These are phyloP conservation scores for Phialophora chinensis DNA, from an alignment of 2,329 filamentous ascomycete genomes.

Conservation along the genomic window DNA sequence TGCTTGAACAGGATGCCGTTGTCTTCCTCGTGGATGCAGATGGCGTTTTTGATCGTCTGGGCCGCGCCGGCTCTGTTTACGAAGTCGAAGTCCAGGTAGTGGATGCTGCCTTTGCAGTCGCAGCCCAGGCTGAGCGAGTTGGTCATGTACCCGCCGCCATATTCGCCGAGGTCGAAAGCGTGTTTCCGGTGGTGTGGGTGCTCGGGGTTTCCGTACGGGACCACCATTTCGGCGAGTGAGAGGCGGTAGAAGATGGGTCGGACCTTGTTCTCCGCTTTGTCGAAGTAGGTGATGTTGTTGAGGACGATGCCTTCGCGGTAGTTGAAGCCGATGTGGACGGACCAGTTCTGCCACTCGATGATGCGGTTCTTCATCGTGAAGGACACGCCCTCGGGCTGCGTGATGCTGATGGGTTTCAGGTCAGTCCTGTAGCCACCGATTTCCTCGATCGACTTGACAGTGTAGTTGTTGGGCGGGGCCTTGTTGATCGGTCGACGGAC, in stretches of 20 bases:
- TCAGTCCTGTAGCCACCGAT: slow-evolving; percentile 77
- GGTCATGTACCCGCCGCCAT: slow-evolving; percentile 57
- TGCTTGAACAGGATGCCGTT: slow-evolving; percentile 92
- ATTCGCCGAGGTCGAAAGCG: slow-evolving; percentile 56
- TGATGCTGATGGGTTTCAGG: slow-evolving; percentile 85
- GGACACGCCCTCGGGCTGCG: slow-evolving; percentile 85
- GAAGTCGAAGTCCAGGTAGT: slow-evolving; percentile 88
- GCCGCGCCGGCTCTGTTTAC: slow-evolving; percentile 67
- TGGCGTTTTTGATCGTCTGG: slow-evolving; percentile 86
- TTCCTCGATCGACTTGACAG: slow-evolving; percentile 72
- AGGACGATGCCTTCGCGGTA: slow-evolving; percentile 90
- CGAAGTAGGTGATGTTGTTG: slow-evolving; percentile 87
- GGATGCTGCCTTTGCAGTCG: slow-evolving; percentile 83
- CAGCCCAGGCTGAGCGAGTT: slow-evolving; percentile 55
- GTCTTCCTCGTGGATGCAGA: slow-evolving; percentile 96
- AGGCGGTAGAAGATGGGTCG: slow-evolving; percentile 86
- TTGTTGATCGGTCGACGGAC: slow-evolving; percentile 76
- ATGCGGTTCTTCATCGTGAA: slow-evolving; percentile 77
- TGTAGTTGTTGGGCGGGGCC: slow-evolving; percentile 77
- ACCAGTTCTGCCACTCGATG: slow-evolving; percentile 92
- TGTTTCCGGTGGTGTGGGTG: slow-evolving; percentile 58
- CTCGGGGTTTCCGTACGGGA: slow-evolving; percentile 68
- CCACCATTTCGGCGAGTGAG: slow-evolving; percentile 91
- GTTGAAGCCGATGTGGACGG: slow-evolving; percentile 91
- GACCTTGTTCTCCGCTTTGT: slow-evolving; percentile 69